Evolutionary conservation across 139 green algal species (phyloP), one percentile per base, ranked within the genome.

Genomic region (Limnomonas spitsbergensis): DNA sequence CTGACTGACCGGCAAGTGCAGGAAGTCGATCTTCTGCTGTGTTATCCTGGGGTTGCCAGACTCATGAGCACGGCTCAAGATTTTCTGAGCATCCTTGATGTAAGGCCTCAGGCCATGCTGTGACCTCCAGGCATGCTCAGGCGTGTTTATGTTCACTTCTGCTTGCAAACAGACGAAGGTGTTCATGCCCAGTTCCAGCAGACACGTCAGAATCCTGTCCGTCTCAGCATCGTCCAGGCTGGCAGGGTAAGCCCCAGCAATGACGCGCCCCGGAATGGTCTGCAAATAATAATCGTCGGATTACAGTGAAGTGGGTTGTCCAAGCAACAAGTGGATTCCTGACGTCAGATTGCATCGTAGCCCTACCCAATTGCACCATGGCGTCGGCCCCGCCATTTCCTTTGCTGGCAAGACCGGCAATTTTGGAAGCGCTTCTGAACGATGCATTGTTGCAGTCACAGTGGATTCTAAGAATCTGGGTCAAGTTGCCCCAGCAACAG

Each of bases 151-250:
- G 53, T 85, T 89, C 2, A 95, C 90, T 61, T 96, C 92, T 6
- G 91, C 91, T 87, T 96, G 92, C 9, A 96, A 77, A 81, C 92
- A 96, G 6, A 96, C 92, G 73, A 96, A 96, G 0, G 89, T 93
- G 77, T 91, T 92, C 1, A 95, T 84, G 29, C 92, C 92, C 24
- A 93, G 80, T 79, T 92, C 85, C n/a, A 95, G 91, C 67, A 96
- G 81, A 0, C 78, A 83, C 0, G 78, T 90, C 0, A 96, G 79
- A 26, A 95, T 91, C 14, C 78, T 75, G 14, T 93, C 86, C 4
- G 91, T 96, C 53, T 96, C 92, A 0, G 29, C 70, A 32, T 95
- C 91, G 37, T 93, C 84, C 27, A 92, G 47, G 42, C 76, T 88
- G 14, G 91, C 90, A 9, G 91, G 91, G 71, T 92, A 94, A 14